A percentile compares a stretch with the other conserved stretches of the same genome.
Conservation (phyloP, 1,284 basidiomycete species). For the Schizophyllum amplum region DNA sequence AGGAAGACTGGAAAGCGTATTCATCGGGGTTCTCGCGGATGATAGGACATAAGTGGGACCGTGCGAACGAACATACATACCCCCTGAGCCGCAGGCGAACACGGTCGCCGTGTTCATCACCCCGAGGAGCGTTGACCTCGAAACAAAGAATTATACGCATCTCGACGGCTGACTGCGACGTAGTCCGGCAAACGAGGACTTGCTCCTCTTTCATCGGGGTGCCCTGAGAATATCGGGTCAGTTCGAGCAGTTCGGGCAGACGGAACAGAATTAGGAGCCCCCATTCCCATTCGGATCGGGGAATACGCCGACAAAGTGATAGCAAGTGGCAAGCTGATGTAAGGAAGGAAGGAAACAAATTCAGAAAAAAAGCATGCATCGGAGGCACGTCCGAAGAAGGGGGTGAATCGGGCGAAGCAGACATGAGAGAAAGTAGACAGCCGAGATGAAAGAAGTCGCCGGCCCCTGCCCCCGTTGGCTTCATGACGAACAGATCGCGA, state of each 20-base stretch:
- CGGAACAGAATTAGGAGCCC: background rate
- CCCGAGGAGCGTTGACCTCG: background rate
- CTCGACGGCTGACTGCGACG: background rate
- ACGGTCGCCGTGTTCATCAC: background rate
- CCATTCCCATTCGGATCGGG: background rate
- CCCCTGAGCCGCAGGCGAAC: background rate
- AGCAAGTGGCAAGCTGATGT: too few species aligned
- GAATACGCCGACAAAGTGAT: background rate
- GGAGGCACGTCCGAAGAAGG: too few species aligned
- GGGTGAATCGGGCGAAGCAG: too few species aligned
- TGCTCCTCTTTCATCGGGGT: background rate
- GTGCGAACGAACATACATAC: background rate
- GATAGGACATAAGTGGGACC: background rate
- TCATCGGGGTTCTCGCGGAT: background rate
- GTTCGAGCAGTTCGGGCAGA: background rate
- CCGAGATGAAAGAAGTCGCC: too few species aligned
- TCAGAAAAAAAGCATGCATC: too few species aligned
- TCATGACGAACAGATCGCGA: too few species aligned
- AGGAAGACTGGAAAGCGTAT: background rate
- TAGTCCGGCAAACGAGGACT: background rate
- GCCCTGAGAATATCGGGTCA: background rate
- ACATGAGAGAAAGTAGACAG: too few species aligned
- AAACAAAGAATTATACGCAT: background rate
- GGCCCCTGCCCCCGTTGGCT: too few species aligned
- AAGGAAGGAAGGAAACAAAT: too few species aligned